phyloP scores from a whole-genome alignment of 2,329 filamentous ascomycete species.

The Cladosporium sp. region DNA sequence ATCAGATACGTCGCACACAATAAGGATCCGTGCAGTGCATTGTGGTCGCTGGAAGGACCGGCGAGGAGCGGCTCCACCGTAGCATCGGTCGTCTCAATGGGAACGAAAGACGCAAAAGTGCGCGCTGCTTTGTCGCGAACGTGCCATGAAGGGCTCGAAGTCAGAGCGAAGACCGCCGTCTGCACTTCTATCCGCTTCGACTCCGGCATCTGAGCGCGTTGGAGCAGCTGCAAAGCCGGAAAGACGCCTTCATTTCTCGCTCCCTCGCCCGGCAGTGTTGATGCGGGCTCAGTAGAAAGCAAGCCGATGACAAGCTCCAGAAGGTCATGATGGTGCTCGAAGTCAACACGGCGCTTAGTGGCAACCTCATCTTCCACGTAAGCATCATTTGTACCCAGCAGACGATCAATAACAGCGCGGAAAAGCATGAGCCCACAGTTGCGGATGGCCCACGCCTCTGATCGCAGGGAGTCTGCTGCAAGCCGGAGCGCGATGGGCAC shows the following conservation, averaged over 20 bases:
- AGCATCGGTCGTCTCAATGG: conserved; percentile 5
- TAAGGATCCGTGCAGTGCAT: conserved; percentile 30
- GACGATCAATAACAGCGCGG: conserved; percentile 71
- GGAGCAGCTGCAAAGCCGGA: conserved; percentile 73
- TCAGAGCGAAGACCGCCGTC: conserved; percentile 53
- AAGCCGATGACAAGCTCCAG: conserved; percentile 58
- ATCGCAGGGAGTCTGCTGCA: conserved; percentile 73
- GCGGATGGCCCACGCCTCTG: conserved; percentile 83
- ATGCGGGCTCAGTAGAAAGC: conserved; percentile 33
- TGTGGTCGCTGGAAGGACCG: conserved; percentile 16
- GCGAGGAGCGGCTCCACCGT: conserved; percentile 13
- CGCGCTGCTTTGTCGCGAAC: conserved; percentile 74
- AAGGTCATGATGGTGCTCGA: conserved; percentile 61
- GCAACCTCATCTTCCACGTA: conserved; percentile 51
- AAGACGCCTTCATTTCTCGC: conserved; percentile 61
- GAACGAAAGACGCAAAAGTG: conserved; percentile 47
- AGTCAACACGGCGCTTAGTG: conserved; percentile 54
- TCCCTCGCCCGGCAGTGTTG: conserved; percentile 5
- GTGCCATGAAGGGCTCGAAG: conserved; percentile 69
- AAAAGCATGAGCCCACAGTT: conserved; percentile 90
- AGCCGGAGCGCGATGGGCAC: conserved; percentile 68
- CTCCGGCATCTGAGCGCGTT: conserved; percentile 62
- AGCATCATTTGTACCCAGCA: conserved; percentile 66
- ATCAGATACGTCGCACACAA: conserved; percentile 25
- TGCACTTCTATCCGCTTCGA: conserved; percentile 51